A percentile compares a stretch with the other conserved stretches of the same genome.
These are phyloP conservation scores for Xylaria sp. DNA, from an alignment of 2,329 filamentous ascomycete genomes.

Conservation along the genomic window DNA sequence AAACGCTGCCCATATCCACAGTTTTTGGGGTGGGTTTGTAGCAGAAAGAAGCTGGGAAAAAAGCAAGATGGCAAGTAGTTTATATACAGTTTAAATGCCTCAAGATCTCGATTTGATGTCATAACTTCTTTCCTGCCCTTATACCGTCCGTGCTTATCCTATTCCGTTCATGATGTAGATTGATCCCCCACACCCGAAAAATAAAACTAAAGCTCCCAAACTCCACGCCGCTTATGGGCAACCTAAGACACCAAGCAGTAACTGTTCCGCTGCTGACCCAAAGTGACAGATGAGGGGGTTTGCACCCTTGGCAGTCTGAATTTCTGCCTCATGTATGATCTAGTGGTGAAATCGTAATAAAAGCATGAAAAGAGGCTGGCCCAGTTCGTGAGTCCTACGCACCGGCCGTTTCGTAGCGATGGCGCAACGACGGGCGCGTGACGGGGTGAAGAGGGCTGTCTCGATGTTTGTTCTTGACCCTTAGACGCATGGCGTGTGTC, in stretches of 20 bases:
- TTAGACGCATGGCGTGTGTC: constrained; percentile 37
- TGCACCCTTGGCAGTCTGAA: constrained; percentile 21
- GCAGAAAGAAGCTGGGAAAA: too few species aligned
- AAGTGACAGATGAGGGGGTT: constrained; percentile 16
- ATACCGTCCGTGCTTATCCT: too few species aligned
- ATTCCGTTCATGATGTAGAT: not conserved
- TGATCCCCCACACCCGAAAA: too few species aligned
- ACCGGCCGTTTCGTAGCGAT: not conserved
- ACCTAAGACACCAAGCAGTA: not conserved
- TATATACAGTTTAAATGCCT: constrained; percentile 12
- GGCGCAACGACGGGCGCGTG: not conserved
- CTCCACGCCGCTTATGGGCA: constrained; percentile 12
- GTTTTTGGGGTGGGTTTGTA: not conserved
- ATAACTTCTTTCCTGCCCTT: too few species aligned
- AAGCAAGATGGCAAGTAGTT: not conserved
- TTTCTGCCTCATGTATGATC: constrained; percentile 13
- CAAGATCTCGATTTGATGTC: not conserved
- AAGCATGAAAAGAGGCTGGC: not conserved
- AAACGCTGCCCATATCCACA: not conserved
- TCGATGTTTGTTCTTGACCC: not conserved
- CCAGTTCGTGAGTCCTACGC: not conserved
- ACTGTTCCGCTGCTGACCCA: not conserved
- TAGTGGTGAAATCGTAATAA: constrained; percentile 7
- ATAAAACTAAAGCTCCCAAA: constrained; percentile 7
- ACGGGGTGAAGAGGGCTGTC: too few species aligned